These are phyloP conservation scores for Fonsecaea erecta DNA, from an alignment of 2,329 filamentous ascomycete genomes.

Conservation along the genomic window DNA sequence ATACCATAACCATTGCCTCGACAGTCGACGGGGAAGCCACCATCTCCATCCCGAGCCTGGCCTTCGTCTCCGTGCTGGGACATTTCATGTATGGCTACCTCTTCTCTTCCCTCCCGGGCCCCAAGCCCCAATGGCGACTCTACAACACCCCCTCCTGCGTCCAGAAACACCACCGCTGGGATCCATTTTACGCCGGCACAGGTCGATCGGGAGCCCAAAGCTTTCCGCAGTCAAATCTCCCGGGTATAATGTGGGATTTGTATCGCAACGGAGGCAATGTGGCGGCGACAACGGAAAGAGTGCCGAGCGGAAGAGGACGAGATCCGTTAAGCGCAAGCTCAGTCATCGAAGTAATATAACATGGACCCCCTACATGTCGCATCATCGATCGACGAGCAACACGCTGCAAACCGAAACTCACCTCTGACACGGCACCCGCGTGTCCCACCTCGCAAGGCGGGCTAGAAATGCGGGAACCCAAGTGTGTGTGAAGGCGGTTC, in stretches of 20 bases:
- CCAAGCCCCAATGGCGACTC: conserved; percentile 36
- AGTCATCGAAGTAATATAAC: too few species aligned
- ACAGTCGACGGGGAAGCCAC: conserved; percentile 64
- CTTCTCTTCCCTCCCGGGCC: conserved; percentile 44
- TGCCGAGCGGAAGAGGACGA: conserved; percentile 68
- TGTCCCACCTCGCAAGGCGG: too few species aligned
- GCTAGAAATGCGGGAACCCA: too few species aligned
- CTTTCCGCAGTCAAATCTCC: conserved; percentile 85
- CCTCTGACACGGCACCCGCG: too few species aligned
- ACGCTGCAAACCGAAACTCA: too few species aligned
- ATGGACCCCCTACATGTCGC: too few species aligned
- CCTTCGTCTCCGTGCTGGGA: conserved; percentile 78
- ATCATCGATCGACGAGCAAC: too few species aligned
- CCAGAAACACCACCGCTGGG: conserved; percentile 18
- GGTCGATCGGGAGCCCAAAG: conserved; percentile 83
- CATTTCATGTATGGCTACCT: conserved; percentile 80
- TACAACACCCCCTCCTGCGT: conserved; percentile 40
- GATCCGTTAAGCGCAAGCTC: conserved; percentile 66
- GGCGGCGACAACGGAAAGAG: conserved; percentile 84
- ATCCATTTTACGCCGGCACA: conserved; percentile 64
- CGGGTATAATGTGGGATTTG: conserved; percentile 90
- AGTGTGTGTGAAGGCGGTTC: conserved; percentile 22
- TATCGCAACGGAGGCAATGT: conserved; percentile 88
- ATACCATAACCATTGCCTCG: conserved; percentile 26
- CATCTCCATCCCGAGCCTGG: conserved; percentile 83